Conservation (phyloP, 768 basidiomycete genomes). For the Rhodosporidiobolus sp. region DNA sequence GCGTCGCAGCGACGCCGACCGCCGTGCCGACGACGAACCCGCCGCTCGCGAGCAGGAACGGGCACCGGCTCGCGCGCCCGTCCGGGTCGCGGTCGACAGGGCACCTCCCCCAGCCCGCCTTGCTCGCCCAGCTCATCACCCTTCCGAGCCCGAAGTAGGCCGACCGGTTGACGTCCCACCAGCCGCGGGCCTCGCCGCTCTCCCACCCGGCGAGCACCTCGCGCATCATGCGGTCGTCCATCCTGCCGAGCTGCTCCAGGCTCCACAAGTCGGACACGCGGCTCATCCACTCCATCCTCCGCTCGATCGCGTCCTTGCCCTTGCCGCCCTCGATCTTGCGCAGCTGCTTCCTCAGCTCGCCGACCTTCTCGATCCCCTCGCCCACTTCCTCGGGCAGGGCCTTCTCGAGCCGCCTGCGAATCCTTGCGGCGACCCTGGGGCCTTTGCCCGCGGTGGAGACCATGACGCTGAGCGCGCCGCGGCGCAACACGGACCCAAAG, state of each 20-base stretch:
- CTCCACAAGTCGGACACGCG: slow-evolving; percentile 79
- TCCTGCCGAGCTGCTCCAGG: slow-evolving; percentile 69
- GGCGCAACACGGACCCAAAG: slow-evolving; percentile 88
- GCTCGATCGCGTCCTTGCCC: slow-evolving; percentile 63
- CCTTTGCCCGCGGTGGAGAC: slow-evolving; percentile 92
- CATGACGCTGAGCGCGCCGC: slow-evolving; percentile 90
- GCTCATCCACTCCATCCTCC: slow-evolving; percentile 90
- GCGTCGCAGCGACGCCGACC: not conserved
- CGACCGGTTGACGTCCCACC: slow-evolving; percentile 34
- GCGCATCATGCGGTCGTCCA: slow-evolving; percentile 66
- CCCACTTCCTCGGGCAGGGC: slow-evolving; percentile 71
- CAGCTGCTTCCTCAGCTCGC: slow-evolving; percentile 66
- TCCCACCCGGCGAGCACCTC: slow-evolving; percentile 83
- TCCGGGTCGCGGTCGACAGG: slow-evolving; percentile 26
- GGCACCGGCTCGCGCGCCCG: slow-evolving; percentile 23
- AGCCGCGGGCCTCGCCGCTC: slow-evolving; percentile 51
- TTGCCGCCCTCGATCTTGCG: slow-evolving; percentile 78
- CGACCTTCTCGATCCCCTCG: slow-evolving; percentile 73
- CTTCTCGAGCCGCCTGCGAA: slow-evolving; percentile 65
- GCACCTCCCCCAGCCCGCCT: slow-evolving; percentile 16
- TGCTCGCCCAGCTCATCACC: slow-evolving; percentile 5
- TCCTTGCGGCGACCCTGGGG: slow-evolving; percentile 81
- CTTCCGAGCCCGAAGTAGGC: slow-evolving; percentile 2
- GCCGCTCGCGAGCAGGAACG: slow-evolving; percentile 22
- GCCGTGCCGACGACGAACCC: slow-evolving; percentile 21